These are phyloP conservation scores for Zychaea mexicana DNA, from an alignment of 371 early-diverging fungal species.

Conservation along the genomic window DNA sequence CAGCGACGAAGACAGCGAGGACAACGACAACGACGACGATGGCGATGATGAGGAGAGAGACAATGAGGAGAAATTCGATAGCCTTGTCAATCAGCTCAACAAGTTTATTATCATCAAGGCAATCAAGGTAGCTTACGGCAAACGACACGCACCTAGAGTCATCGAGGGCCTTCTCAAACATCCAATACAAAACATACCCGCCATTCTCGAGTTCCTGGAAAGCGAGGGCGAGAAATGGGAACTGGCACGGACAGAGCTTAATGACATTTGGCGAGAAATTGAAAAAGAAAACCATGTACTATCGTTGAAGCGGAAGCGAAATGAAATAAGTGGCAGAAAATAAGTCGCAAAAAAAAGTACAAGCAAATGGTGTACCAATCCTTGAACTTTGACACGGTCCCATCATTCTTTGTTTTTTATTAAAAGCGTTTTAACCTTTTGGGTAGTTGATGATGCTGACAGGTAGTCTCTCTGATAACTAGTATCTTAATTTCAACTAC, in stretches of 20 bases:
- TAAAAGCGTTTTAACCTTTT: too few relatives aligned
- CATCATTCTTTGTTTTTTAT: too few relatives aligned
- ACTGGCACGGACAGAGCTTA: conserved; percentile 77
- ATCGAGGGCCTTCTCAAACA: conserved; percentile 90
- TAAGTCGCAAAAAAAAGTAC: neutral
- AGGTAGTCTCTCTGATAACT: too few relatives aligned
- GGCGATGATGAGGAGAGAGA: too few relatives aligned
- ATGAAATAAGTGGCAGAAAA: neutral
- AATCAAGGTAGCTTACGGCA: conserved; percentile 92
- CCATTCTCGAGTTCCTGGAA: conserved; percentile 94
- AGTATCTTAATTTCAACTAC: too few relatives aligned
- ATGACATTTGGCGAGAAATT: conserved; percentile 95
- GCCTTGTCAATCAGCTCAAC: conserved; percentile 76
- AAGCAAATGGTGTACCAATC: too few relatives aligned
- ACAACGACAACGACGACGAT: too few relatives aligned
- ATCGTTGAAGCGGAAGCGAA: conserved; percentile 91
- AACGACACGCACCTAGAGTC: conserved; percentile 85
- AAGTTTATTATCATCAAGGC: conserved; percentile 83
- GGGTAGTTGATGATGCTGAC: too few relatives aligned
- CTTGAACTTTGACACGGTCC: too few relatives aligned
- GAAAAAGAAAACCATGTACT: conserved; percentile 95
- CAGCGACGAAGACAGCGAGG: too few relatives aligned
- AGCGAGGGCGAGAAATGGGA: conserved; percentile 98
- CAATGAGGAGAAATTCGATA: conserved; percentile 69
- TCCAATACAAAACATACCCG: conserved; percentile 92